Evolutionary conservation across 805 yeast species (phyloP), one percentile per base, ranked within the genome.

Genomic region (Sugiyamaella lignohabitans): DNA sequence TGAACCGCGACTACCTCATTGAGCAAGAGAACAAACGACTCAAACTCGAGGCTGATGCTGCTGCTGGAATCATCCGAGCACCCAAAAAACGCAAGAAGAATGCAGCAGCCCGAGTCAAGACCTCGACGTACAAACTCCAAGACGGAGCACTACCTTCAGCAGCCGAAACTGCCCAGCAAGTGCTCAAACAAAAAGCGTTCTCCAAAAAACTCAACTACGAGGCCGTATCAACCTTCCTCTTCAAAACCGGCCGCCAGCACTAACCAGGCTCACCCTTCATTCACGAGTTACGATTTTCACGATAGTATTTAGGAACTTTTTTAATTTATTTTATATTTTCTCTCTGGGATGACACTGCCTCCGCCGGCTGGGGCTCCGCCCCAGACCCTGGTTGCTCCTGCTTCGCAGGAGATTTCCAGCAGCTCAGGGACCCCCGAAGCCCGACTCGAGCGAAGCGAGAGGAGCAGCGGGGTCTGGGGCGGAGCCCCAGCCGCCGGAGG

Each of bases 201-300:
- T 86, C 96, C 22, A 84, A 82, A 67, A 93, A 93, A 71, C 84
- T 93, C 64, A 93, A 93, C 64, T 93, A 93, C 63, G 80, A 76
- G 41, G 88, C 91, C 3, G 76, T 91, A 45, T 82, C 80, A 20
- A 56, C 54, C 38, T 53, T 69, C 41, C 69, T 64, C 46, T 48
- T 32, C 40, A 51, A 58, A 37, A 21, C 39, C 40, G 39, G 34
- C 5, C 4, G 21, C 18, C 39, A 22, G 30, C 22, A 34, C 17
- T 18, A 18, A 29, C n/a, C n/a, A n/a, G n/a, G 38, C 17, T 5
- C 41, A 4, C 30, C 10, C 10, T 6, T 27, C 10, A 6, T 27
- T 6, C 30, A 27, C 30, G 11, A 27, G 11, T 11, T 27, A 27
- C 11, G 6, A 6, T 6, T 27, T 27, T 27, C 11, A 27, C n/a